Conservation (phyloP, 495 filamentous ascomycete genomes). For the Xylaria curta region DNA sequence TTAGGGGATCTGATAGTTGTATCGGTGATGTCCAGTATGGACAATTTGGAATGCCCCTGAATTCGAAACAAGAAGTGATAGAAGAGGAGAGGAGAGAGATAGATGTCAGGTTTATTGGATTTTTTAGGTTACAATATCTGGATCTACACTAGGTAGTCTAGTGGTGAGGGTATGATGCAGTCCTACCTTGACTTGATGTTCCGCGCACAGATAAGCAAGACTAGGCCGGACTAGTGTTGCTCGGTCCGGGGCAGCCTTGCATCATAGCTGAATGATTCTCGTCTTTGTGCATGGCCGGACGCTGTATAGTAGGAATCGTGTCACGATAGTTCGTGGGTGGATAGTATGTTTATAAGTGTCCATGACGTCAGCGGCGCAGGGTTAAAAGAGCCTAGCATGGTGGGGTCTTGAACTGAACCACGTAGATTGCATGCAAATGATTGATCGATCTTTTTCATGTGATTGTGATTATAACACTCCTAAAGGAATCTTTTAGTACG, state of each 20-base stretch:
- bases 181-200: constrained; percentile 4
- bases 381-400: not conserved
- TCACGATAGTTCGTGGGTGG: not conserved
- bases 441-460: not conserved
- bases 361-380: constrained; percentile 23
- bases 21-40: not conserved
- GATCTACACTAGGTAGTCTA: constrained; percentile 9
- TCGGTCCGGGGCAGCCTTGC: constrained; percentile 14
- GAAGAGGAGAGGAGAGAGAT: not conserved
- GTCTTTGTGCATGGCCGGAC: constrained; percentile 17
- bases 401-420: not conserved
- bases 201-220: not conserved
- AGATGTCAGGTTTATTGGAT: constrained; percentile 20
- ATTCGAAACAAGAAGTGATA: not conserved
- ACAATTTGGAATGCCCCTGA: not conserved
- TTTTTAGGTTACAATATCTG: constrained; percentile 7
- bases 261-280: constrained; percentile 16
- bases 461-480: not conserved
- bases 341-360: not conserved
- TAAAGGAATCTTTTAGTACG: not conserved
- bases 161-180: constrained; percentile 17
- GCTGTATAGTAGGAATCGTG: not conserved
- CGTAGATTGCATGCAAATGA: not conserved
- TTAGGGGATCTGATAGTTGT: not conserved
- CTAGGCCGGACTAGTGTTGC: not conserved